Evolutionary conservation across 2,329 filamentous ascomycete genomes (phyloP).

Genomic region (Alternaria gaisen): DNA sequence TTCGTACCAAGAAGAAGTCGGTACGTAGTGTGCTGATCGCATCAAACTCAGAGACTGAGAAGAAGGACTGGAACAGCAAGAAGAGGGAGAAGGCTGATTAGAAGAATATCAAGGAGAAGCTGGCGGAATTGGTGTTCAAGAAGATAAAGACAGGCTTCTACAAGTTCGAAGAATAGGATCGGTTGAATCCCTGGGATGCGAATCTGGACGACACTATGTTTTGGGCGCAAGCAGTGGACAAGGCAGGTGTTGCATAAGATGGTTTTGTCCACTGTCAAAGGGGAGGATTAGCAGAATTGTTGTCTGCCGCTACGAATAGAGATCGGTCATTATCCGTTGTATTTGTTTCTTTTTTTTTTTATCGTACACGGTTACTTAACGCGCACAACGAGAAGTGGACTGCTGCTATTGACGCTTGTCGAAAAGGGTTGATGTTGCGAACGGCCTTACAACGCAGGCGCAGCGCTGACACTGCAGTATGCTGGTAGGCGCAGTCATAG

Average conservation of each 20-base stretch:
- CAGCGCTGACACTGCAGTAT: not conserved
- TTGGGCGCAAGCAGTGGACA: slow-evolving; percentile 16
- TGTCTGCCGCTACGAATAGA: not conserved
- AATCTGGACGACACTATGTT: slow-evolving; percentile 13
- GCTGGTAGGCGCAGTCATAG: not conserved
- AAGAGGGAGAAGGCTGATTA: too few species aligned
- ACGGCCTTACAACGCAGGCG: not conserved
- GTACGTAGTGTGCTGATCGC: too few species aligned
- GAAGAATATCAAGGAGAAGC: too few species aligned
- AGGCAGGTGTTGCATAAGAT: not conserved
- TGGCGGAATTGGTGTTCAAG: too few species aligned
- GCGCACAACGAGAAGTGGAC: not conserved
- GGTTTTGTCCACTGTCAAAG: not conserved
- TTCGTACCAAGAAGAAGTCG: too few species aligned
- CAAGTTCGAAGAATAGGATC: not conserved
- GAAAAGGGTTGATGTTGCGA: not conserved
- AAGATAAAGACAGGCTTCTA: too few species aligned
- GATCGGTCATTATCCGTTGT: not conserved
- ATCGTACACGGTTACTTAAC: not conserved
- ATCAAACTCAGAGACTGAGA: too few species aligned
- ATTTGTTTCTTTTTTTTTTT: not conserved
- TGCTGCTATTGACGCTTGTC: not conserved
- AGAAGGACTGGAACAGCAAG: too few species aligned
- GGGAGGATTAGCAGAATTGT: not conserved
- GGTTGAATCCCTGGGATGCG: slow-evolving; percentile 11